Evolutionary conservation across 371 early-diverging fungal species (phyloP).

Genomic region (Capillidium heterosporum): DNA sequence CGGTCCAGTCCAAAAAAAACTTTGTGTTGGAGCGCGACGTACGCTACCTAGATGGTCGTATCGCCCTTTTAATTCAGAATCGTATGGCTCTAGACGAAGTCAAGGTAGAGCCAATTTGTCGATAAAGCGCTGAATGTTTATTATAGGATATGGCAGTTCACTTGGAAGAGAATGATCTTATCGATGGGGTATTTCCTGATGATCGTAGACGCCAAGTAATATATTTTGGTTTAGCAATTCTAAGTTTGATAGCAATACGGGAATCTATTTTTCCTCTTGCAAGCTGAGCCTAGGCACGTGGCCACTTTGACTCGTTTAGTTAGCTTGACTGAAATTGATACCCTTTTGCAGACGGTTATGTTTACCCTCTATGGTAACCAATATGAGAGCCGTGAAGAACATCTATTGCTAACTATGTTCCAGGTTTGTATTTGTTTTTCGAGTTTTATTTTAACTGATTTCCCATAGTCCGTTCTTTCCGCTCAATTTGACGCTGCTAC

Average conservation of each 20-base stretch:
- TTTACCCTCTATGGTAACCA: conserved; percentile 92
- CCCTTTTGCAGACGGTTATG: conserved; percentile 86
- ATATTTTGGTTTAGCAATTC: not conserved
- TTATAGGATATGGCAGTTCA: conserved; percentile 50
- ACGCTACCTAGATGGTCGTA: conserved; percentile 79
- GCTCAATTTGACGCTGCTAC: conserved; percentile 76
- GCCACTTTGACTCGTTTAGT: conserved; percentile 69
- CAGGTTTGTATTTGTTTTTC: conserved; percentile 33
- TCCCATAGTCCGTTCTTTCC: conserved; percentile 54
- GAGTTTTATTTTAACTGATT: not conserved
- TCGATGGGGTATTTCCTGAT: conserved; percentile 52
- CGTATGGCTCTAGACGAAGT: conserved; percentile 77
- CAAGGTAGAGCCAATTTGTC: conserved; percentile 10
- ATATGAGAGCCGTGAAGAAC: conserved; percentile 89
- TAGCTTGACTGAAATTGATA: conserved; percentile 77
- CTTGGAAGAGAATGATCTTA: conserved; percentile 51
- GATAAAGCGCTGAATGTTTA: not conserved
- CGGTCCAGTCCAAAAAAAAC: conserved; percentile 86
- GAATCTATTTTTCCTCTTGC: conserved; percentile 83
- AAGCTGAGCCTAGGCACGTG: conserved; percentile 82
- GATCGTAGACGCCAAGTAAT: conserved; percentile 60
- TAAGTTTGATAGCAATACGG: conserved; percentile 36
- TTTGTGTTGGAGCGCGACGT: conserved; percentile 88
- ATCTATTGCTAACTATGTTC: conserved; percentile 85
- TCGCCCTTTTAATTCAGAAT: conserved; percentile 85